These are phyloP conservation scores for Paramyrothecium sp. DNA, from an alignment of 2,329 filamentous ascomycete genomes.

Conservation along the genomic window DNA sequence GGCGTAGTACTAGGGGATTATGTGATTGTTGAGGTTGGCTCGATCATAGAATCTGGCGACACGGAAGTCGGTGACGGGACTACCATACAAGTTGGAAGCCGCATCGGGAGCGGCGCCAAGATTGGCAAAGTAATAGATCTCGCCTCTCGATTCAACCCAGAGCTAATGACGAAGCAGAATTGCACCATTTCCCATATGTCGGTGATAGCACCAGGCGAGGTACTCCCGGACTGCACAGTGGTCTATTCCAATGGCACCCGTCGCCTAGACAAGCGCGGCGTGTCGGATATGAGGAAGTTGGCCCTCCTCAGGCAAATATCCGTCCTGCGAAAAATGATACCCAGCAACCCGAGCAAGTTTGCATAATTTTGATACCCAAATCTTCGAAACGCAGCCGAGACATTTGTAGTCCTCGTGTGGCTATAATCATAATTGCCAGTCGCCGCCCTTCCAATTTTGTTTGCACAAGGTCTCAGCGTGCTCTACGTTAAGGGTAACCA, in stretches of 20 bases:
- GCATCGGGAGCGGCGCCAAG: conserved; percentile 57
- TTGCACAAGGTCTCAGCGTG: too few relatives aligned
- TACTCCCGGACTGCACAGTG: conserved; percentile 66
- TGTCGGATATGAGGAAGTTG: conserved; percentile 62
- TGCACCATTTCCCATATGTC: conserved; percentile 69
- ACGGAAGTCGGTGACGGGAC: conserved; percentile 62
- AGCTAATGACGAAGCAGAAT: conserved; percentile 44
- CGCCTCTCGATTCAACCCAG: neutral
- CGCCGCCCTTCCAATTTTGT: too few relatives aligned
- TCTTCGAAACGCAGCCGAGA: neutral
- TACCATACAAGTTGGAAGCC: conserved; percentile 57
- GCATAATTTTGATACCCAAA: conserved; percentile 20
- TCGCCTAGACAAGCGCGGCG: conserved; percentile 57
- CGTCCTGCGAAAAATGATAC: conserved; percentile 64
- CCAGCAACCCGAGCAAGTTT: conserved; percentile 57
- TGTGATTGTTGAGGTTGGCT: conserved; percentile 59
- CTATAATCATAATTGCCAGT: neutral
- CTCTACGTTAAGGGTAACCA: too few relatives aligned
- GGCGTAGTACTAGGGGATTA: conserved; percentile 61
- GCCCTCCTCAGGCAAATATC: conserved; percentile 67
- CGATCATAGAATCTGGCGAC: conserved; percentile 60
- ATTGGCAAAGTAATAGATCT: conserved; percentile 56
- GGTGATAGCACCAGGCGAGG: conserved; percentile 54
- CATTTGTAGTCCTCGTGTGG: neutral
- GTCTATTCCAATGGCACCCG: conserved; percentile 64